phyloP scores from a whole-genome alignment of 2,329 filamentous ascomycete genomes.

The Aspergillus sp. region DNA sequence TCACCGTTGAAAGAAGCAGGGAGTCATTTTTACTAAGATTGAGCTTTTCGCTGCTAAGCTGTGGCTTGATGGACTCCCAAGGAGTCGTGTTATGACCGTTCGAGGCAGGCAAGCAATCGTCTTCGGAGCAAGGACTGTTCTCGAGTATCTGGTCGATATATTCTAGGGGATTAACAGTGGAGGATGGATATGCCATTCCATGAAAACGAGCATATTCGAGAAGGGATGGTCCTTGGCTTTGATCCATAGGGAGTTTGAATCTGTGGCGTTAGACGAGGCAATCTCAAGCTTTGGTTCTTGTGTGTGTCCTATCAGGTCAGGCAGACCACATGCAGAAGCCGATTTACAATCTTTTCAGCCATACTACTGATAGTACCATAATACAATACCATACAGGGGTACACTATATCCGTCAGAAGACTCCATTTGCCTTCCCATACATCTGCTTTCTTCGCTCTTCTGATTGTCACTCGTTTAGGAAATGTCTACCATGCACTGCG shows the following conservation, averaged over 20 bases:
- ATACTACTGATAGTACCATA: too few relatives aligned
- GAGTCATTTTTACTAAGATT: constrained; percentile 24
- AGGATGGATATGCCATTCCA: constrained; percentile 35
- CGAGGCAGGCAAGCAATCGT: constrained; percentile 14
- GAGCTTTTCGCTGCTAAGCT: constrained; percentile 26
- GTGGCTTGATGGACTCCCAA: constrained; percentile 7
- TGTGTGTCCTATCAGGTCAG: too few relatives aligned
- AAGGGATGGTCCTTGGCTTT: constrained; percentile 26
- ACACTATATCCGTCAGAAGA: neutral
- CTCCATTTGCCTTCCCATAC: too few relatives aligned
- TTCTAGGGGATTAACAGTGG: constrained; percentile 18
- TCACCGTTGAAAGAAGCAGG: constrained; percentile 24
- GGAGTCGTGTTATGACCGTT: constrained; percentile 9
- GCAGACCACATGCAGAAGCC: too few relatives aligned
- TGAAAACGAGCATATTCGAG: constrained; percentile 45
- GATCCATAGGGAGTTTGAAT: too few relatives aligned
- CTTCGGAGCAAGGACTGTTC: constrained; percentile 7
- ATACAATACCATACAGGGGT: too few relatives aligned
- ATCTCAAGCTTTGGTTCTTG: too few relatives aligned
- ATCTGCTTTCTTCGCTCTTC: too few relatives aligned
- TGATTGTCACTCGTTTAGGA: too few relatives aligned
- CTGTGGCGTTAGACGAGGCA: too few relatives aligned
- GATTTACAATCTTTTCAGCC: too few relatives aligned
- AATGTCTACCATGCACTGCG: too few relatives aligned
- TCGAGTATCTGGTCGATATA: constrained; percentile 10